Evolutionary conservation across 2,329 filamentous ascomycete species (phyloP).

Genomic region (Microcyclosporella mali): DNA sequence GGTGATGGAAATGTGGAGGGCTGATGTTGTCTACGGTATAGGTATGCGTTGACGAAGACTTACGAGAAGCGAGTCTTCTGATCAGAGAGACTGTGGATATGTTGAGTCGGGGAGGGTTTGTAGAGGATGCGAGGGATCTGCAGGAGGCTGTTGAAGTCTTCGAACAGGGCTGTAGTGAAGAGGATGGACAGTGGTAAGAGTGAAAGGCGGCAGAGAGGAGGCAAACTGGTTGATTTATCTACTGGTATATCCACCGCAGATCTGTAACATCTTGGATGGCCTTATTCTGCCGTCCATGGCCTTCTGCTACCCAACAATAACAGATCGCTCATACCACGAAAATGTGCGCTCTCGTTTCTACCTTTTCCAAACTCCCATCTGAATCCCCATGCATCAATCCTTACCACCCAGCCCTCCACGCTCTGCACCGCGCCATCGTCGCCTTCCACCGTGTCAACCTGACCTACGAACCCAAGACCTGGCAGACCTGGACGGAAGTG

Average conservation of each 20-base stretch:
- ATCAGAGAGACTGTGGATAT: conserved; percentile 10
- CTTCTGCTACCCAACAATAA: not conserved
- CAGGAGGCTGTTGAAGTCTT: conserved; percentile 1
- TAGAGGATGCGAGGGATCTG: conserved; percentile 11
- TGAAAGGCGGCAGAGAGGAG: not conserved
- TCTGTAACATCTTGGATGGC: too few species aligned
- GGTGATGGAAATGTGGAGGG: not conserved
- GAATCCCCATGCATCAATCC: not conserved
- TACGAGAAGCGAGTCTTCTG: conserved; percentile 7
- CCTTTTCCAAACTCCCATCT: too few species aligned
- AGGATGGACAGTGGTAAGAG: not conserved
- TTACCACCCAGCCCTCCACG: not conserved
- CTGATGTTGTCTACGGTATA: conserved; percentile 1
- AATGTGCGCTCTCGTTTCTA: not conserved
- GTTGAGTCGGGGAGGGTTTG: conserved; percentile 9
- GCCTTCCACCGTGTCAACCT: not conserved
- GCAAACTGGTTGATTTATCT: not conserved
- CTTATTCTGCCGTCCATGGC: too few species aligned
- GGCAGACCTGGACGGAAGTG: not conserved
- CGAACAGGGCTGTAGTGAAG: not conserved
- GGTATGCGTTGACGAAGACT: conserved; percentile 11
- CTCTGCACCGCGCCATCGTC: not conserved
- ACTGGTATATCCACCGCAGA: not conserved
- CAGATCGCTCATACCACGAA: not conserved
- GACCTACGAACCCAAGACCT: not conserved